Percentiles rank a stretch among this genome's conserved stretches.
Conservation (phyloP, 176 grass and related monocot species). For the Stipa capillata region DNA sequence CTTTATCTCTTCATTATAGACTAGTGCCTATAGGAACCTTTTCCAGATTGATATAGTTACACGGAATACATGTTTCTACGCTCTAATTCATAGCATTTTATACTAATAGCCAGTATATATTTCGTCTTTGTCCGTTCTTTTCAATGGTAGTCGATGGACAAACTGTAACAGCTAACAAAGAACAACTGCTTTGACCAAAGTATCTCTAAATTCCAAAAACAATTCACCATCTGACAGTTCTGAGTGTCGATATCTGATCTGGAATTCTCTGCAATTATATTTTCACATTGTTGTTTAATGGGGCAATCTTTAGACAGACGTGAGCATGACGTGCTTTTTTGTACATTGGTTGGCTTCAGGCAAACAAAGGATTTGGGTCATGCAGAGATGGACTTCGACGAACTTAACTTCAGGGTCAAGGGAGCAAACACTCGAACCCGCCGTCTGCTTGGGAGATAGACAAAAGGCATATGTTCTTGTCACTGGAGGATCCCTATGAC, state of each 20-base stretch:
- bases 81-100: not conserved
- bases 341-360: constrained; percentile 37
- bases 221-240: not conserved
- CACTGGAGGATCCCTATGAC: not conserved
- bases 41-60: not conserved
- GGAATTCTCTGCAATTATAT: not conserved
- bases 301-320: not conserved
- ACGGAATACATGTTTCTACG: not conserved
- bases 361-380: constrained; percentile 45
- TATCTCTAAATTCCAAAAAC: not conserved
- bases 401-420: constrained; percentile 59
- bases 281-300: not conserved
- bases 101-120: not conserved
- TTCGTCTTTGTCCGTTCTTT: not conserved
- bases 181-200: not conserved
- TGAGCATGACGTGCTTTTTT: not conserved
- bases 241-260: not conserved
- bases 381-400: constrained; percentile 56
- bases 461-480: constrained; percentile 7
- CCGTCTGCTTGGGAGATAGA: constrained; percentile 67
- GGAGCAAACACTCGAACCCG: constrained; percentile 51
- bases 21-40: not conserved
- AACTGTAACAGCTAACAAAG: not conserved
- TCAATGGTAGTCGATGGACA: not conserved
- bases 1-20: not conserved